Evolutionary conservation across 2,329 filamentous ascomycete species (phyloP), one percentile per base, ranked within the genome.

Genomic region (Pseudocercospora pini-densiflorae): DNA sequence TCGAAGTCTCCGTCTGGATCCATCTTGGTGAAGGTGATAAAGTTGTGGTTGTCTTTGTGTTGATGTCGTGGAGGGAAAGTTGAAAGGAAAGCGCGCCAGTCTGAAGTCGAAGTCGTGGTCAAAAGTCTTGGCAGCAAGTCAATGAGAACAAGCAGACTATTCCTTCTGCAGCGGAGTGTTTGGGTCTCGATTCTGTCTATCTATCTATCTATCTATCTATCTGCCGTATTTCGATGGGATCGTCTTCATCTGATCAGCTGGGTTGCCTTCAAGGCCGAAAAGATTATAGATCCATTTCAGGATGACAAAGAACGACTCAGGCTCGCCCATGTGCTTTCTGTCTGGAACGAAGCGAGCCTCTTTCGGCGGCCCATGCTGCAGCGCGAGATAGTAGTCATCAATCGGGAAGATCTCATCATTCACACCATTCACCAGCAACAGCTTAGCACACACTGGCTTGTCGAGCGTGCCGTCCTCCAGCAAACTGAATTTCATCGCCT

Each of bases 331-430:
- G 63, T 85, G 83, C 74, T 83, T 84, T 10, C 73, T 74, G 0
- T 76, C 77, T 2, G 74, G 62, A 0, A 85, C 79, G 64, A 85
- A 83, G 24, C 79, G 77, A 51, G 78, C 85, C 71, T 85, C 81
- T 76, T 88, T 88, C 1, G 84, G 81, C 21, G 77, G 73, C 0
- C 85, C 86, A 73, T 85, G 82, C 45, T 83, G 79, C 55, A 88
- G 71, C 27, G 84, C 84, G 47, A 88, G 74, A 69, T 86, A 85
- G 63, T 86, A 85, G 70, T 88, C 87, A 70, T 88, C 87, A 54
- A 88, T 85, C 0, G 87, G 87, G 75, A 89, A 88, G 57, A 89
- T 87, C 78, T 87, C 86, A 72, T 88, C 87, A 31, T 85, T 81
- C 1, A 82, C 84, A 0, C 87, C 84, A 70, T 89, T 88, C 8